Evolutionary conservation across 2,329 filamentous ascomycete genomes (phyloP).

Genomic region (Phialemoniopsis sp.): DNA sequence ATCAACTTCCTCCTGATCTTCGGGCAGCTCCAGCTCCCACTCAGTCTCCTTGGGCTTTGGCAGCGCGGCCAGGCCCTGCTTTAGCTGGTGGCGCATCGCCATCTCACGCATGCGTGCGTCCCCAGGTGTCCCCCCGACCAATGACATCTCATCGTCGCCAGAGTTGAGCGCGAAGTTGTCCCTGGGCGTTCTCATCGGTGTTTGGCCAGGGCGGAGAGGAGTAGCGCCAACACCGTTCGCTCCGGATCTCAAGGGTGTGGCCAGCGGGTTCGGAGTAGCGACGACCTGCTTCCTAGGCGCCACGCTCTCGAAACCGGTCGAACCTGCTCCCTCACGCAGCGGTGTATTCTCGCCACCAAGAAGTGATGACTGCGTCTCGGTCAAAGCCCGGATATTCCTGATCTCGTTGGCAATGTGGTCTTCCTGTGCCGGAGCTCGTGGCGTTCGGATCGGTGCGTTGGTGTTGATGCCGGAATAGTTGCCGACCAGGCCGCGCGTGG

Average conservation of each 20-base stretch:
- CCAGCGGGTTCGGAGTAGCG: slow-evolving; percentile 92
- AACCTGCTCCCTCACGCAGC: slow-evolving; percentile 73
- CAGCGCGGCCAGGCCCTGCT: slow-evolving; percentile 70
- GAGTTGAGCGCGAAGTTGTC: slow-evolving; percentile 84
- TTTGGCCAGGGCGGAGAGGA: slow-evolving; percentile 68
- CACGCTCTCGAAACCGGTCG: slow-evolving; percentile 84
- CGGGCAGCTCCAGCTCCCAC: slow-evolving; percentile 89
- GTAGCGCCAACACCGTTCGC: slow-evolving; percentile 64
- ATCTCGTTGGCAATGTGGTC: slow-evolving; percentile 97
- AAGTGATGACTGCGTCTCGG: slow-evolving; percentile 88
- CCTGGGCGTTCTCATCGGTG: slow-evolving; percentile 81
- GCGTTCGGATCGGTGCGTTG: slow-evolving; percentile 85
- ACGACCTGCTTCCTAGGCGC: slow-evolving; percentile 75
- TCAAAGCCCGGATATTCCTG: slow-evolving; percentile 85
- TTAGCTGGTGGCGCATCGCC: slow-evolving; percentile 64
- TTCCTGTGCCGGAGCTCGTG: slow-evolving; percentile 85
- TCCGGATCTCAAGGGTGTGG: slow-evolving; percentile 74
- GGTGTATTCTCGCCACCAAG: slow-evolving; percentile 93
- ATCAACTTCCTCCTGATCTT: slow-evolving; percentile 65
- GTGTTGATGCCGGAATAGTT: slow-evolving; percentile 81
- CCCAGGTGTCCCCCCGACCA: slow-evolving; percentile 70
- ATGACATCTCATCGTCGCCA: slow-evolving; percentile 59
- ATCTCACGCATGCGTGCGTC: slow-evolving; percentile 71
- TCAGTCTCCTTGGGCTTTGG: slow-evolving; percentile 91
- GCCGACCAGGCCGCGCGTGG: slow-evolving; percentile 80